These are phyloP conservation scores for Thamnidium elegans DNA, from an alignment of 192 early-diverging fungal genomes.

Conservation along the genomic window DNA sequence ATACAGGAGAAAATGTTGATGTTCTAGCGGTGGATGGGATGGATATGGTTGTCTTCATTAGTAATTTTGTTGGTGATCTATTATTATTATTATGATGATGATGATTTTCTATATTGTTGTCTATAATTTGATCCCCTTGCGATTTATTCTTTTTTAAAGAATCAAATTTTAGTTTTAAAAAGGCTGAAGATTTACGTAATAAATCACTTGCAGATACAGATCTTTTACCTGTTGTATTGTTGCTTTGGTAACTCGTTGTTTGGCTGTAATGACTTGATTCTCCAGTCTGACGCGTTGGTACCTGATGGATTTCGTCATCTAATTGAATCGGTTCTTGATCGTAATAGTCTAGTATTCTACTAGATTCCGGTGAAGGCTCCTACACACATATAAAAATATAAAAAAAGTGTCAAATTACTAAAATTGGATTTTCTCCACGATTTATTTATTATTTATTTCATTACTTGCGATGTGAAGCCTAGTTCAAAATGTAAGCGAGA, in stretches of 20 bases:
- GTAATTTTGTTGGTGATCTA: background rate
- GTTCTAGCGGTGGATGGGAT: slow-evolving; percentile 13
- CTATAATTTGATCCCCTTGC: slow-evolving; percentile 10
- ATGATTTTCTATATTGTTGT: background rate
- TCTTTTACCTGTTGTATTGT: background rate
- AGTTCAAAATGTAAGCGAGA: slow-evolving; percentile 23
- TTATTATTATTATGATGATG: background rate
- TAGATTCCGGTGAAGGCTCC: slow-evolving; percentile 5
- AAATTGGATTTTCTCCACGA: slow-evolving; percentile 1
- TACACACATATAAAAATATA: background rate
- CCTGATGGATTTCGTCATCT: background rate
- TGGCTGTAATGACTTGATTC: background rate
- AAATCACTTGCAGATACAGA: slow-evolving; percentile 20
- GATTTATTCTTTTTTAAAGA: slow-evolving; percentile 12
- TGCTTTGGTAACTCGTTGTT: background rate
- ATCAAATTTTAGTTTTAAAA: slow-evolving; percentile 19
- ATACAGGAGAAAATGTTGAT: slow-evolving; percentile 1
- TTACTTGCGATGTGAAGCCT: slow-evolving; percentile 10
- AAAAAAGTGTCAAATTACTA: slow-evolving; percentile 20
- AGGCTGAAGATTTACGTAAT: slow-evolving; percentile 24
- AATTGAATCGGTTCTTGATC: slow-evolving; percentile 1
- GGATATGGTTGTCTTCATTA: slow-evolving; percentile 10
- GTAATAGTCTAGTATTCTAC: slow-evolving; percentile 2
- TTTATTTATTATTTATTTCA: background rate
- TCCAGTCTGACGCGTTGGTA: background rate